Evolutionary conservation across 2,329 filamentous ascomycete genomes (phyloP).

Genomic region (Pseudogymnoascus sp.): DNA sequence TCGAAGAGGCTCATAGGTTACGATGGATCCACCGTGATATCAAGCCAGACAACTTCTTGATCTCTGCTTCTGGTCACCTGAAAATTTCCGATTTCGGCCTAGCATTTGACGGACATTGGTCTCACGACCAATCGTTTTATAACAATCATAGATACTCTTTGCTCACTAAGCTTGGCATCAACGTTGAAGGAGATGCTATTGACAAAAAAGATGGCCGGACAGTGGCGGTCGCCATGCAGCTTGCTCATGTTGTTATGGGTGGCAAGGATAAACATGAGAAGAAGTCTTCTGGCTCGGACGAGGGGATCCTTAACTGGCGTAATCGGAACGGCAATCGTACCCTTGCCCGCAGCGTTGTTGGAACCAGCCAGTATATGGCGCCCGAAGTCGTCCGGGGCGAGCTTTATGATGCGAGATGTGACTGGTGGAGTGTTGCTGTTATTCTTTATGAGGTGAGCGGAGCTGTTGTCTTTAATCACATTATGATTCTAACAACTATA

Average conservation of each 20-base stretch:
- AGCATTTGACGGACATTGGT: slow-evolving; percentile 92
- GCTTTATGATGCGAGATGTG: slow-evolving; percentile 83
- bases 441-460: slow-evolving; percentile 70
- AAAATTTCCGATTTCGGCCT: slow-evolving; percentile 97
- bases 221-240: slow-evolving; percentile 32
- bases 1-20: slow-evolving; percentile 84
- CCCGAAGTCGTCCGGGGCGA: slow-evolving; percentile 82
- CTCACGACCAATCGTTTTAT: slow-evolving; percentile 81
- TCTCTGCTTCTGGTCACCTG: slow-evolving; percentile 77
- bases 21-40: slow-evolving; percentile 91
- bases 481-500: not conserved
- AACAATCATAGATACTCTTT: slow-evolving; percentile 74
- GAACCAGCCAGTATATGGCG: slow-evolving; percentile 97
- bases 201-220: slow-evolving; percentile 52
- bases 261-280: slow-evolving; percentile 33
- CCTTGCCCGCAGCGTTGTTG: slow-evolving; percentile 77
- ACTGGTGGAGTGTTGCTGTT: slow-evolving; percentile 94
- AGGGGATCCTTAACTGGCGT: slow-evolving; percentile 57
- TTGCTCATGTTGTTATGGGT: slow-evolving; percentile 33
- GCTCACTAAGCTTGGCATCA: slow-evolving; percentile 66
- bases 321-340: slow-evolving; percentile 60
- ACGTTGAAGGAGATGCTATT: slow-evolving; percentile 63
- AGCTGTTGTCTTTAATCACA: not conserved
- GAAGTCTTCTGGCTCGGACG: slow-evolving; percentile 21
- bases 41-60: slow-evolving; percentile 95